Evolutionary conservation across 192 early-diverging fungal genomes (phyloP), one percentile per base, ranked within the genome.

Genomic region (Backusella luteola): DNA sequence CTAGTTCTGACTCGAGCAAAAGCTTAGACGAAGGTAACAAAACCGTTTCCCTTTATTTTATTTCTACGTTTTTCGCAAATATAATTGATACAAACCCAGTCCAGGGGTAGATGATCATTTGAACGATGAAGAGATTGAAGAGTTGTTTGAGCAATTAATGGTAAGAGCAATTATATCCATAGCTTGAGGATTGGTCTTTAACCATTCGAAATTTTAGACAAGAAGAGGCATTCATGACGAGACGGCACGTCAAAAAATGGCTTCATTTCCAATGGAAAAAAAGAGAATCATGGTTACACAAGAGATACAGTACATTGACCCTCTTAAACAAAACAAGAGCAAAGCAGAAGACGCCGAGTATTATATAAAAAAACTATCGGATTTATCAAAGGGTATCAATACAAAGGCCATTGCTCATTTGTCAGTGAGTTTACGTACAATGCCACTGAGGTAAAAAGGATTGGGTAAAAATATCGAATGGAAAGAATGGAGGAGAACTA

Each of bases 201-300:
- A 73, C 46, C 3, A 12, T 12, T 52, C 8, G 19, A 49, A 49
- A 32, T 32, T 69, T 21, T 42, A 85, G 86, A 81, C 77, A 59
- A 81, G 86, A 73, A 76, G 86, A 73, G 88, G 84, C 23, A 85
- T 87, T 67, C 81, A 86, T 49, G 84, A 87, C 21, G 73, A 83
- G 6, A 73, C 79, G 36, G 78, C 83, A 73, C 75, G 86, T 67
- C 80, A 76, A 59, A 76, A 75, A 38, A 87, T 87, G 86, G 49
- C 77, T 29, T 80, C 74, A 67, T 81, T 87, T 46, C 59, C 86
- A 3, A 75, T 85, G 6, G 88, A 87, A 4, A 89, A 86, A 71
- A 89, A 89, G 68, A 81, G 88, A 79, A 67, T 86, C 14, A 79
- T 89, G 74, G 81, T 89, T 29, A 81, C 79, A 46, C 84, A 86